Evolutionary conservation across 1,284 basidiomycete species (phyloP), one percentile per base, ranked within the genome.

Genomic region (Tetrapyrgos nigripes): DNA sequence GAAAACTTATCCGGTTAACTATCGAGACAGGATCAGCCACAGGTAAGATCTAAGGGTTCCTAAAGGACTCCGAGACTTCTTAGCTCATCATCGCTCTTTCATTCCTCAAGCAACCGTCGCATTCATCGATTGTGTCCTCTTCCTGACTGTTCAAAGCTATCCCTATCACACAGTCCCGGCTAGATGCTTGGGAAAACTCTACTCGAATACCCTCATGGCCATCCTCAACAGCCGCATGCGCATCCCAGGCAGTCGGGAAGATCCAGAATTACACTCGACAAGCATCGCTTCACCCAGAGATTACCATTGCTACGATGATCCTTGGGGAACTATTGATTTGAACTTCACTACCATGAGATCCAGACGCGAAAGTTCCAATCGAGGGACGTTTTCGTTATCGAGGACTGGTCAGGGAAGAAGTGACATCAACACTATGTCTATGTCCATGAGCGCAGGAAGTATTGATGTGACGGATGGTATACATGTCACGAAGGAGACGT

Each of bases 141-240:
- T 33, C 35, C 23, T 54, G n/a, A 46, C 46, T 43, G 31, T 24
- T 26, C 44, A 33, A 3, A 26, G 47, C 24, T 46, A 54, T 44
- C 45, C 45, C 23, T 48, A 54, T 31, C 53, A 54, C 46, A 28
- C 33, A 21, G 53, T 35, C 13, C 53, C 53, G n/a, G 45, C 27
- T 17, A 29, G 27, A 8, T 21, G 31, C 19, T 27, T 54, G 6
- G 53, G 28, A 2, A 54, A 54, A 19, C 35, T 54, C 44, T 54
- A 54, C 29, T 46, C 53, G 8, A 54, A 54, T 21, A 46, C 53
- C 17, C 35, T 54, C 27, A 54, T 54, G 53, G 53, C 46, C 21
- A 29, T 47, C 9, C 46, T 54, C 53, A 54, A 54, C 44, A 54
- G 53, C 23, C 44, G 53, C 9, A 37, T 37, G 19, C 35, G 40